These are phyloP conservation scores for Fusarium siculi DNA, from an alignment of 2,329 filamentous ascomycete genomes.

Conservation along the genomic window DNA sequence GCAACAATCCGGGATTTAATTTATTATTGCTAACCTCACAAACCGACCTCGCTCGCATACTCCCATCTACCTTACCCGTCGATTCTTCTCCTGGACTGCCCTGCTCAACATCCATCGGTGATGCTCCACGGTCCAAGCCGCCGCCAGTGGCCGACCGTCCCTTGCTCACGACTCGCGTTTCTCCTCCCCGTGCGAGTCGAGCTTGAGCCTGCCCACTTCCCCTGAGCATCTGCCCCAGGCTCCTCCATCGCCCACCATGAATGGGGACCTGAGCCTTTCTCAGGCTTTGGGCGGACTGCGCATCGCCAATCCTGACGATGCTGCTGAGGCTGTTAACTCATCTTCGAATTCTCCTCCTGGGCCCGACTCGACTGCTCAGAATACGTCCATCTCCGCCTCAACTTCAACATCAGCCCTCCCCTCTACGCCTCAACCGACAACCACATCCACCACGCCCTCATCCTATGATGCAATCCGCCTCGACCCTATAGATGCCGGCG, in stretches of 20 bases:
- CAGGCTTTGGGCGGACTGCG: slow-evolving; percentile 92
- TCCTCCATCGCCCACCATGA: slow-evolving; percentile 69
- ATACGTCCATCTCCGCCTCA: slow-evolving; percentile 25
- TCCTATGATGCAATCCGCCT: slow-evolving; percentile 40
- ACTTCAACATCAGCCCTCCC: slow-evolving; percentile 28
- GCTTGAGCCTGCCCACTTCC: slow-evolving; percentile 36
- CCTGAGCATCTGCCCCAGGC: slow-evolving; percentile 40
- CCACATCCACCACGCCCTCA: slow-evolving; percentile 30
- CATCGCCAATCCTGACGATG: slow-evolving; percentile 95
- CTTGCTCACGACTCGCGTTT: slow-evolving; percentile 41
- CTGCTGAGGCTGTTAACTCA: slow-evolving; percentile 52
- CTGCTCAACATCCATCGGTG: slow-evolving; percentile 39
- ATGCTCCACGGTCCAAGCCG: slow-evolving; percentile 43
- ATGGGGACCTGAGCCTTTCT: slow-evolving; percentile 91
- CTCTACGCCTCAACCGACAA: slow-evolving; percentile 32
- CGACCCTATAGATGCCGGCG: slow-evolving; percentile 37
- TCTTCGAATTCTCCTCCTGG: slow-evolving; percentile 41
- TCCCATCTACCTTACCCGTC: not conserved
- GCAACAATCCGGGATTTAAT: slow-evolving; percentile 14
- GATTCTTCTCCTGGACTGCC: slow-evolving; percentile 24
- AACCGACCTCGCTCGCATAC: not conserved
- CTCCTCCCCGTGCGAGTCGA: slow-evolving; percentile 34
- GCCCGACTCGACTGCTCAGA: slow-evolving; percentile 20
- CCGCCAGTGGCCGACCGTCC: slow-evolving; percentile 39
- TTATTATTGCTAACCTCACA: slow-evolving; percentile 36